A percentile compares a stretch with the other conserved stretches of the same genome.
Conservation (phyloP, 305 asterid genomes). For the Fraxinus floribunda region DNA sequence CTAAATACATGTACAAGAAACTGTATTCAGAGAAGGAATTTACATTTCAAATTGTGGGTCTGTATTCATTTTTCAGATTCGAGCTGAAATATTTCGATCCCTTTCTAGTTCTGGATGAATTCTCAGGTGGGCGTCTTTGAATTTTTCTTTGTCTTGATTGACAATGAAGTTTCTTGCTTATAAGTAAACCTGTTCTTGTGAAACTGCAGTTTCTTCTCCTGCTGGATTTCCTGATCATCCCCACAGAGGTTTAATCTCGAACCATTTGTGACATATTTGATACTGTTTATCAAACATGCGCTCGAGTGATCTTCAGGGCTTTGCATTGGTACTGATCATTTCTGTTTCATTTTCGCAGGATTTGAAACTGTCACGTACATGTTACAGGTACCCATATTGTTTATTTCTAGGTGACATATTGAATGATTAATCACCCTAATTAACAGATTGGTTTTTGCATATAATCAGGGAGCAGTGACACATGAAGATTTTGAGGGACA, state of each 20-base stretch:
- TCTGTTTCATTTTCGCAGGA: conserved; percentile 42
- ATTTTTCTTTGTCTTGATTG: not conserved
- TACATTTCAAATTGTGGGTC: not conserved
- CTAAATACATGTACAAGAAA: not conserved
- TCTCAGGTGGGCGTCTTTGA: conserved; percentile 55
- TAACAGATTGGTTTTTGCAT: not conserved
- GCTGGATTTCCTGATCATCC: conserved; percentile 99
- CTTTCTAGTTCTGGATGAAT: conserved; percentile 77
- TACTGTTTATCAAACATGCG: not conserved
- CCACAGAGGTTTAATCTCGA: conserved; percentile 63
- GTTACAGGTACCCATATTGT: conserved; percentile 58
- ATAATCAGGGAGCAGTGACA: conserved; percentile 56
- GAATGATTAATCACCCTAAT: not conserved
- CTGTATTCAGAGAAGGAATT: not conserved
- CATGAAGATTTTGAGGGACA: conserved; percentile 91
- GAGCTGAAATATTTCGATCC: conserved; percentile 82
- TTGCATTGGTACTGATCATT: not conserved
- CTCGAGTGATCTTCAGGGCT: not conserved
- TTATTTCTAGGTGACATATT: not conserved
- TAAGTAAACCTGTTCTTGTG: not conserved
- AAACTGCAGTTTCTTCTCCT: conserved; percentile 67
- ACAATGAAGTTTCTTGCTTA: not conserved
- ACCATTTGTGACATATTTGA: not conserved
- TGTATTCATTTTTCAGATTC: conserved; percentile 39
- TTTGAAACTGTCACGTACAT: conserved; percentile 90